phyloP scores from a whole-genome alignment of 768 basidiomycete genomes.

The Kwoniella sp. region DNA sequence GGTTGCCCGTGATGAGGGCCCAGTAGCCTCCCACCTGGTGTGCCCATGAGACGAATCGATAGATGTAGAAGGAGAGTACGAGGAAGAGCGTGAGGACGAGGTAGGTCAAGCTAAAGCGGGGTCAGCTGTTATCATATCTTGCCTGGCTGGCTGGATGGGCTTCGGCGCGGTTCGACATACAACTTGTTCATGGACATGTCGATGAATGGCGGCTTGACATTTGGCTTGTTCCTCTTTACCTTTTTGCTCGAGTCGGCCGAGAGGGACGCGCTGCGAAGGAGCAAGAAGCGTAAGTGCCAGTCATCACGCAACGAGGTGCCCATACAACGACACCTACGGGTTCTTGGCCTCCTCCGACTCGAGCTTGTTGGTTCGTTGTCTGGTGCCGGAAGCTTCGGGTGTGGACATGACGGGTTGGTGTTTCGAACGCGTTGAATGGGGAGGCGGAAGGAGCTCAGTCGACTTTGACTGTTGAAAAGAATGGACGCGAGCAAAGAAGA shows the following conservation, averaged over 20 bases:
- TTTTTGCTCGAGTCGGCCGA: slow-evolving; percentile 37
- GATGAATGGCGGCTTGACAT: slow-evolving; percentile 46
- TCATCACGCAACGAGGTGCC: not conserved
- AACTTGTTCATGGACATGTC: slow-evolving; percentile 47
- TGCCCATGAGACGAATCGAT: slow-evolving; percentile 48
- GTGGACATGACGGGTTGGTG: slow-evolving; percentile 36
- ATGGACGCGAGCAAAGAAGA: no score
- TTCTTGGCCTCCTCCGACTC: slow-evolving; percentile 20
- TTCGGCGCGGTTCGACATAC: slow-evolving; percentile 28
- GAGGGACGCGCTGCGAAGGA: slow-evolving; percentile 34
- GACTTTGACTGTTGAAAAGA: no score
- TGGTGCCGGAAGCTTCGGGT: slow-evolving; percentile 32
- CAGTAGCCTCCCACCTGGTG: slow-evolving; percentile 47
- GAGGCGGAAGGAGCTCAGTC: no score
- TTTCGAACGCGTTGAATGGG: no score
- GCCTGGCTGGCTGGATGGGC: no score
- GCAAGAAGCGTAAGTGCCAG: no score
- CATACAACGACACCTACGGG: slow-evolving; percentile 19
- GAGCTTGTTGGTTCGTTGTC: slow-evolving; percentile 26
- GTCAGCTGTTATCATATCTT: not conserved
- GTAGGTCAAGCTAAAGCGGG: slow-evolving; percentile 39
- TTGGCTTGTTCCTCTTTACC: slow-evolving; percentile 35
- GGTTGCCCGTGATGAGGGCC: slow-evolving; percentile 44
- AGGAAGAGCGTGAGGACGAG: slow-evolving; percentile 37
- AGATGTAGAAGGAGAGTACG: slow-evolving; percentile 43